These are phyloP conservation scores for Solanum hybrid DNA, from an alignment of 305 asterid genomes.

Conservation along the genomic window DNA sequence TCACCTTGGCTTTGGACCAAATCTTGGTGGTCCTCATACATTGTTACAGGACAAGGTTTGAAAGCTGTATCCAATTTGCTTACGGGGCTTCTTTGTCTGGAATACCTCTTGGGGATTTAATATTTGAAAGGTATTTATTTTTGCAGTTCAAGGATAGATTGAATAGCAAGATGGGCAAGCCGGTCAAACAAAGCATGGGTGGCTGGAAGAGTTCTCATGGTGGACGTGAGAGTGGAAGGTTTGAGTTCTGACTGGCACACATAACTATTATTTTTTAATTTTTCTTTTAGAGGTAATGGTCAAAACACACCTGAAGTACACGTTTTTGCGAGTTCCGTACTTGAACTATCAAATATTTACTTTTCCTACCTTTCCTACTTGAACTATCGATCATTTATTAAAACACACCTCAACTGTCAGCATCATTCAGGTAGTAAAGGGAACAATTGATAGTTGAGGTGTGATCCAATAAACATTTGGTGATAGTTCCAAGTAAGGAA, in stretches of 20 bases:
- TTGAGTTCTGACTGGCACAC: not conserved
- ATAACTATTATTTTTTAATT: not conserved
- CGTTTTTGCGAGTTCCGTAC: not conserved
- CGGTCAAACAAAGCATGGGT: not conserved
- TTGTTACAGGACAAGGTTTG: conserved; percentile 21
- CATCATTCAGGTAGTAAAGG: not conserved
- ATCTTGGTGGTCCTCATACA: conserved; percentile 14
- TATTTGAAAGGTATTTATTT: not conserved
- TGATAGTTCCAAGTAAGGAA: not conserved
- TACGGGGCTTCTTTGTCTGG: not conserved
- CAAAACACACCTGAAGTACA: not conserved
- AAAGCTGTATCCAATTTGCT: not conserved
- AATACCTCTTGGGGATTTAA: not conserved
- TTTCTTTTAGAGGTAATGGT: not conserved
- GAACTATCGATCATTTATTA: not conserved
- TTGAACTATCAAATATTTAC: not conserved
- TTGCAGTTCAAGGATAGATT: not conserved
- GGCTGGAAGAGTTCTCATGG: conserved; percentile 2
- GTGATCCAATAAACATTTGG: not conserved
- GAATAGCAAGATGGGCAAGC: not conserved
- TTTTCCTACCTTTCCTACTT: not conserved
- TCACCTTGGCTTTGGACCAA: conserved; percentile 26
- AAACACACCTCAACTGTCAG: not conserved
- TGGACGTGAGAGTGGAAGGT: not conserved
- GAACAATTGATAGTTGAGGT: not conserved